phyloP scores from a whole-genome alignment of 257 asterid species.

The Salvia hispanica region DNA sequence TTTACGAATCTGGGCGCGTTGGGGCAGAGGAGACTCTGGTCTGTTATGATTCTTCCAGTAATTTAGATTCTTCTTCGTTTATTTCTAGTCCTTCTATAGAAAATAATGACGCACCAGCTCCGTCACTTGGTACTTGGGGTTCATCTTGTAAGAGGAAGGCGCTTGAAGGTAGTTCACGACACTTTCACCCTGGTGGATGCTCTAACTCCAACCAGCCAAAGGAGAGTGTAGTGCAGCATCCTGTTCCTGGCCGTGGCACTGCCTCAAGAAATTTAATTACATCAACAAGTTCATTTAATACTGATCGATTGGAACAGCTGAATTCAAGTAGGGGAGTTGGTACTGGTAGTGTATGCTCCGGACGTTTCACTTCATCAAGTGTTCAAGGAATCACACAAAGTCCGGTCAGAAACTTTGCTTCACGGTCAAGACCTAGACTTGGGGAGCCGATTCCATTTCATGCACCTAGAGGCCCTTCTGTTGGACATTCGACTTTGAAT shows the following conservation, averaged over 20 bases:
- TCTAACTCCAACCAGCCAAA: conserved; percentile 50
- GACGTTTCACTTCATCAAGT: conserved; percentile 43
- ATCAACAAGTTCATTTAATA: conserved; percentile 39
- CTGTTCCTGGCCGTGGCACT: conserved; percentile 39
- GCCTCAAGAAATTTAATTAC: conserved; percentile 47
- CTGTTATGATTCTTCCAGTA: conserved; percentile 54
- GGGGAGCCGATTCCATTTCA: conserved; percentile 46
- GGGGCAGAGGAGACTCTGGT: conserved; percentile 42
- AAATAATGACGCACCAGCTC: conserved; percentile 48
- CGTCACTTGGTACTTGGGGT: conserved; percentile 66
- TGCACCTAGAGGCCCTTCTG: conserved; percentile 38
- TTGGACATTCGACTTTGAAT: conserved; percentile 40
- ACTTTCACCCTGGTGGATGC: conserved; percentile 56
- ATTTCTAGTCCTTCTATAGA: conserved; percentile 45
- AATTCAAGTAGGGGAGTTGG: conserved; percentile 50
- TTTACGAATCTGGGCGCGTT: conserved; percentile 38
- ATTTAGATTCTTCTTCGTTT: conserved; percentile 43
- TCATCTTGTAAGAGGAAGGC: conserved; percentile 79
- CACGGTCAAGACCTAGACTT: conserved; percentile 40
- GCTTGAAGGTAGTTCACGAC: conserved; percentile 73
- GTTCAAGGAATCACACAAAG: conserved; percentile 43
- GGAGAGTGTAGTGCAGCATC: conserved; percentile 38
- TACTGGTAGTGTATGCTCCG: conserved; percentile 36
- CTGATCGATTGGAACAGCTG: conserved; percentile 42
- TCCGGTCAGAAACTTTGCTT: conserved; percentile 46